Conservation (phyloP, 768 basidiomycete species). For the Paxillus rubicundulus region DNA sequence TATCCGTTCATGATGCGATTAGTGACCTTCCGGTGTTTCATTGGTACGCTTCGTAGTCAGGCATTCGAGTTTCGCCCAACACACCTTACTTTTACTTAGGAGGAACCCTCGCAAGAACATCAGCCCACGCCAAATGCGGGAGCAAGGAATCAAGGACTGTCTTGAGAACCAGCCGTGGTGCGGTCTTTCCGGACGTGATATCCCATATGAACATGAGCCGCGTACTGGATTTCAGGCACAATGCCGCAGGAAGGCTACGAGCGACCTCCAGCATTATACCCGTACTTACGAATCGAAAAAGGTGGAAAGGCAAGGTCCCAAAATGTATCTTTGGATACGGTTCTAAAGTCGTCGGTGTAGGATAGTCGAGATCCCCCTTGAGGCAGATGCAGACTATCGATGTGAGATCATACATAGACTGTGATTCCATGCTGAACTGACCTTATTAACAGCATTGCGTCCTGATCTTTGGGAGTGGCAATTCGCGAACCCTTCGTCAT, state of each 20-base stretch:
- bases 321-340: neutral
- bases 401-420: conserved; percentile 34
- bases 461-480: conserved; percentile 57
- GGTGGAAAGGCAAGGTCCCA: conserved; percentile 53
- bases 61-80: neutral
- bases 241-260: conserved; percentile 45
- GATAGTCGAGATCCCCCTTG: conserved; percentile 57
- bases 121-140: conserved; percentile 14
- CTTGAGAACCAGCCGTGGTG: conserved; percentile 34
- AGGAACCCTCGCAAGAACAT: conserved; percentile 18
- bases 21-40: conserved; percentile 70
- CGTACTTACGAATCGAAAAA: conserved; percentile 46
- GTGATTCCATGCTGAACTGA: neutral
- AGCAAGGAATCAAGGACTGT: conserved; percentile 35
- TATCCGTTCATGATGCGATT: conserved; percentile 72
- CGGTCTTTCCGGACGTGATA: conserved; percentile 27
- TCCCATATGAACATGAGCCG: conserved; percentile 36
- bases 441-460: conserved; percentile 28
- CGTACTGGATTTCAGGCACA: conserved; percentile 42
- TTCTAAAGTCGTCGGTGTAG: conserved; percentile 33
- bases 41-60: conserved; percentile 46
- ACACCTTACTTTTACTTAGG: conserved; percentile 9
- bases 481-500: conserved; percentile 55
- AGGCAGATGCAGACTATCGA: conserved; percentile 61
- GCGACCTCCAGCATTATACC: conserved; percentile 68